phyloP scores from a whole-genome alignment of 2,329 filamentous ascomycete species.

The Pestalotiopsis sp. region DNA sequence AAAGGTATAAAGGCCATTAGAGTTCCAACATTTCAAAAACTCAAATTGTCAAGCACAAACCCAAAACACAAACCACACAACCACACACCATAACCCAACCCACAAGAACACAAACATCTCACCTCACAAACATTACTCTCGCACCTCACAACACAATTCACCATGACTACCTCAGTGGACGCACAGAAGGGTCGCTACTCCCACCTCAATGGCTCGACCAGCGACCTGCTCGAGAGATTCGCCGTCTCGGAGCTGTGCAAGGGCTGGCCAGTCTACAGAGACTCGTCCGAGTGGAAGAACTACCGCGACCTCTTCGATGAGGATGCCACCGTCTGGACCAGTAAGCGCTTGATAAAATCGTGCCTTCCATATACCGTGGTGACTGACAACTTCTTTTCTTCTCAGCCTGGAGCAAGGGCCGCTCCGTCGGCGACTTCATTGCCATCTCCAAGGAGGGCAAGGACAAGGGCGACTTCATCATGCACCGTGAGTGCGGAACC shows the following conservation, averaged over 20 bases:
- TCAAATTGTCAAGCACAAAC: too few relatives aligned
- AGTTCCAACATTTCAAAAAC: background rate
- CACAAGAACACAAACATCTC: background rate
- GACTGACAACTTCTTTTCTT: background rate
- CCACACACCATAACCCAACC: background rate
- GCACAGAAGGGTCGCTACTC: conserved; percentile 36
- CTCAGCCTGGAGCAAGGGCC: conserved; percentile 47
- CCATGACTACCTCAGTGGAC: conserved; percentile 32
- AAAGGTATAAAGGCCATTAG: background rate
- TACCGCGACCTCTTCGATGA: conserved; percentile 49
- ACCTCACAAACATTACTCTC: background rate
- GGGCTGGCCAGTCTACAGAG: conserved; percentile 55
- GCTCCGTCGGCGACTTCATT: conserved; percentile 48
- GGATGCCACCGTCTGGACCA: conserved; percentile 51
- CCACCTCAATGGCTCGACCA: conserved; percentile 45
- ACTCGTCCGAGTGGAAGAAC: conserved; percentile 55
- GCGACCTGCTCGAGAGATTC: conserved; percentile 45
- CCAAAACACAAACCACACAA: background rate
- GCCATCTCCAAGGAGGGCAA: conserved; percentile 51
- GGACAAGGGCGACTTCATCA: conserved; percentile 54
- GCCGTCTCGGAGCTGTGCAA: conserved; percentile 53
- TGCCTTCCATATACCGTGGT: background rate
- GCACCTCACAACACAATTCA: background rate
- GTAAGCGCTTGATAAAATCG: conserved; percentile 31
- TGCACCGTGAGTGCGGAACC: conserved; percentile 56